phyloP scores from a whole-genome alignment of 805 yeast species.

The Suhomyces xylopsoci region DNA sequence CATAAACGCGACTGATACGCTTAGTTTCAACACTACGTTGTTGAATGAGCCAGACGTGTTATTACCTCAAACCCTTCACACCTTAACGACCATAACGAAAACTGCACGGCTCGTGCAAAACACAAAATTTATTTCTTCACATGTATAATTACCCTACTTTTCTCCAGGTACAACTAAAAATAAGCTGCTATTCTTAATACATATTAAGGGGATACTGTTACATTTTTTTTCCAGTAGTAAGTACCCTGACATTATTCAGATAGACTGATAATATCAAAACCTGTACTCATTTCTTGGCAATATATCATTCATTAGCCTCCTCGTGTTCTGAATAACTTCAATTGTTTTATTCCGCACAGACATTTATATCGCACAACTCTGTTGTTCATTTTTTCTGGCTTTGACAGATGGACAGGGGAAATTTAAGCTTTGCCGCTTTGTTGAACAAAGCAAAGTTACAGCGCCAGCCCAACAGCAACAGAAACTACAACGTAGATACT shows the following conservation, averaged over 20 bases:
- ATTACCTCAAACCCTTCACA: background rate
- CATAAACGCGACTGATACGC: background rate
- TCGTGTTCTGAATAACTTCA: background rate
- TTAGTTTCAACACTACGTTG: background rate
- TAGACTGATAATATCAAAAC: background rate
- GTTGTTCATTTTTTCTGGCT: background rate
- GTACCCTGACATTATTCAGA: background rate
- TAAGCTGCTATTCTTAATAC: background rate
- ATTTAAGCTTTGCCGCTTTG: background rate
- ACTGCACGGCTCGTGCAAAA: background rate
- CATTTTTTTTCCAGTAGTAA: background rate
- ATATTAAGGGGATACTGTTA: background rate
- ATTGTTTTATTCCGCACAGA: background rate
- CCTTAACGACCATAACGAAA: background rate
- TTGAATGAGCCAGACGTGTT: background rate
- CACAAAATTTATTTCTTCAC: background rate
- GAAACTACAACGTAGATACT: background rate
- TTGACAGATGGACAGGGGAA: background rate
- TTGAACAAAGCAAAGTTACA: background rate
- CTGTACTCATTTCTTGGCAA: background rate
- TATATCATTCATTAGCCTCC: background rate
- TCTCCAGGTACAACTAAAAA: background rate
- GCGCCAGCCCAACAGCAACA: background rate
- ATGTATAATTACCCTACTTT: background rate
- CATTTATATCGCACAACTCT: background rate